Evolutionary conservation across 2,329 filamentous ascomycete genomes (phyloP).

Genomic region (Stylonectria norvegica): DNA sequence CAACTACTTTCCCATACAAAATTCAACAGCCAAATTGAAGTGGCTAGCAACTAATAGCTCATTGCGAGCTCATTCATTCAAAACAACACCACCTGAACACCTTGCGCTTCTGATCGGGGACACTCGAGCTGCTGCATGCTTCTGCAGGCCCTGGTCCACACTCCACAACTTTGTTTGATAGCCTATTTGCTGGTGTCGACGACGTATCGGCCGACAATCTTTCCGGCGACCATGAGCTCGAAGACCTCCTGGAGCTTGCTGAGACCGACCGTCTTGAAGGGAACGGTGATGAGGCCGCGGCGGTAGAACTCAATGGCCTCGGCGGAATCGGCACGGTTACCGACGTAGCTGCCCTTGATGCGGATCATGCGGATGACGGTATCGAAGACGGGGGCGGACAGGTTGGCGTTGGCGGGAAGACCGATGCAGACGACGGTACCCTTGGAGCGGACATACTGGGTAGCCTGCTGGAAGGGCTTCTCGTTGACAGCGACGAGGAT

Average conservation of each 20-base stretch:
- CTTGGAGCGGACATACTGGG: constrained; percentile 78
- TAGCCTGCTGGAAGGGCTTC: constrained; percentile 93
- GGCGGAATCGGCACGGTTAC: constrained; percentile 80
- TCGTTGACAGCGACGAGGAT: constrained; percentile 82
- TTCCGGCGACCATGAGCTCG: constrained; percentile 66
- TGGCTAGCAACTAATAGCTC: too few relatives aligned
- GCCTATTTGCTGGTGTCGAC: constrained; percentile 66
- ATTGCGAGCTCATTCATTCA: too few relatives aligned
- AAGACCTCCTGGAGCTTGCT: constrained; percentile 79
- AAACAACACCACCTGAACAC: constrained; percentile 18
- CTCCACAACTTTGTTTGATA: constrained; percentile 4
- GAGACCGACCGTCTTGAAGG: constrained; percentile 80
- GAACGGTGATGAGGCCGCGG: constrained; percentile 78
- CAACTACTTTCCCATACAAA: constrained; percentile 18
- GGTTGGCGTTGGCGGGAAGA: constrained; percentile 73
- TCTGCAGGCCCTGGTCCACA: not conserved
- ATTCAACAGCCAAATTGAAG: too few relatives aligned
- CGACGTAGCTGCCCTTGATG: constrained; percentile 92
- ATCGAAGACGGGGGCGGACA: constrained; percentile 84
- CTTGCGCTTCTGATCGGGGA: not conserved
- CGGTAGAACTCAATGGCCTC: constrained; percentile 91
- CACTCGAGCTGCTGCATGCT: not conserved
- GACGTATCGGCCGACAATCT: constrained; percentile 76
- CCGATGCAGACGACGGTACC: constrained; percentile 88
- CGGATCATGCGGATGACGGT: constrained; percentile 85